Percentiles rank a stretch among this genome's conserved stretches.
Conservation (phyloP, 176 grass and related monocot genomes). For the Aegilops longissima region DNA sequence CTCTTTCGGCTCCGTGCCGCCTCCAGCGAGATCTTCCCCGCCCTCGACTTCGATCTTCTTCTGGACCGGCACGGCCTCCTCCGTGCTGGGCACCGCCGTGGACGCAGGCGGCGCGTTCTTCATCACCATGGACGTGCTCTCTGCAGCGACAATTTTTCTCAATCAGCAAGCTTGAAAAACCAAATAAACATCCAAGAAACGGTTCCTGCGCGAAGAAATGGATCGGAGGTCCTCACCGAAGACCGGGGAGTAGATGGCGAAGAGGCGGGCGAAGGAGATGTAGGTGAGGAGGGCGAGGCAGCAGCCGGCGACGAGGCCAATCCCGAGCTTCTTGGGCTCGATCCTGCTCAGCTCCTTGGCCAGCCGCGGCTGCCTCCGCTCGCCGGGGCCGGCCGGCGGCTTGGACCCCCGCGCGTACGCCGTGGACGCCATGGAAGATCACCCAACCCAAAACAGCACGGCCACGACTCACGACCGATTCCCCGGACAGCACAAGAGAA, state of each 20-base stretch:
- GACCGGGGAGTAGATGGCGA: constrained; percentile 55
- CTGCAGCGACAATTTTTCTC: not conserved
- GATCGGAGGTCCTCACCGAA: constrained; percentile 17
- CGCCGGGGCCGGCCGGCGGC: constrained; percentile 29
- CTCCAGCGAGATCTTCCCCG: not conserved
- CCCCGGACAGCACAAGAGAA: not conserved
- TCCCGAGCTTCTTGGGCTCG: constrained; percentile 58
- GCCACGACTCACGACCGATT: constrained; percentile 6
- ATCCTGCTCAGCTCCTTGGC: constrained; percentile 55
- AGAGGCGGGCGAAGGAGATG: constrained; percentile 46
- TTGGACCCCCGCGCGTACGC: constrained; percentile 46
- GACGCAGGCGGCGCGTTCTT: not conserved
- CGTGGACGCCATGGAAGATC: constrained; percentile 46
- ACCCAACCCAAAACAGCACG: not conserved
- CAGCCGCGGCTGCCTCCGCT: constrained; percentile 39
- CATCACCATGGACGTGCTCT: constrained; percentile 45
- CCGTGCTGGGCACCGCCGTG: not conserved
- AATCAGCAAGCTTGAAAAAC: not conserved
- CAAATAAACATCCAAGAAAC: not conserved
- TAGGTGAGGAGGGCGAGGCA: constrained; percentile 53
- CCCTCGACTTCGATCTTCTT: not conserved
- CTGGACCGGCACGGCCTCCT: not conserved
- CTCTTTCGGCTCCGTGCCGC: constrained; percentile 2
- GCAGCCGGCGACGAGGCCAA: constrained; percentile 49
- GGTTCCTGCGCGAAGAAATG: not conserved